Base-by-base conservation (phyloP, 2,329 filamentous ascomycete genomes). In the Diaporthe vexans region DNA sequence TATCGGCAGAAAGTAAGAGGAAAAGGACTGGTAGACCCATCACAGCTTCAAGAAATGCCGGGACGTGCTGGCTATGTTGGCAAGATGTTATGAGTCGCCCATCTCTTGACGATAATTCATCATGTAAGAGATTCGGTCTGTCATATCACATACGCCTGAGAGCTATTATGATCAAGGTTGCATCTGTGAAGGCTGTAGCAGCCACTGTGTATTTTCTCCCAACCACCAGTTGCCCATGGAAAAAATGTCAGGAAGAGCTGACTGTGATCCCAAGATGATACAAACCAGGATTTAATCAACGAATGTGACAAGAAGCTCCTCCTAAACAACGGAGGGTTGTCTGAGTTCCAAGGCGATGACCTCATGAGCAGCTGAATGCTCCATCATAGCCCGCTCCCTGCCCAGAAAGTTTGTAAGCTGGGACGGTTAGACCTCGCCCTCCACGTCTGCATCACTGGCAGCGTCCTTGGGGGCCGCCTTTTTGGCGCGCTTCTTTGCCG, bases 401-500 rank as follows among this genome's bases (percentile, higher is more conserved):
- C 11, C 19, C 51, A 24, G 35, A 26, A 4, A 40, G 33, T 24
- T 8, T 48, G 63, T 21, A 17, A 40, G 7, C 48, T 26, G 33
- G 4, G 59, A 17, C 48, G 15, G 40, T 21, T 68, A 68, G 37
- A 54, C 1, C 33, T 68, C 26, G 13, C 29, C 24, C 19, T 48
- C 15, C 21, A 46, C 19, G 19, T 72, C 29, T 26, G 33, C 2
- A 15, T 35, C 37, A 33, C 29, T 33, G 29, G 29, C 29, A 29
- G 43, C 17, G 13, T 26, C 71, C 26, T 19, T 9, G n/a, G 8
- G 11, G 21, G 7, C 51, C 51, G 26, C 13, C 21, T 19, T 68
- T 48, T 57, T 72, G 35, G 37, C 21, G 11, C 71, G 71, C 59
- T 72, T 72, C 71, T 72, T 72, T 51, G 48, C 5, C 10, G 35